These are phyloP conservation scores for Arabidopsis lyrata DNA, from an alignment of 441 rosid species.

Conservation along the genomic window DNA sequence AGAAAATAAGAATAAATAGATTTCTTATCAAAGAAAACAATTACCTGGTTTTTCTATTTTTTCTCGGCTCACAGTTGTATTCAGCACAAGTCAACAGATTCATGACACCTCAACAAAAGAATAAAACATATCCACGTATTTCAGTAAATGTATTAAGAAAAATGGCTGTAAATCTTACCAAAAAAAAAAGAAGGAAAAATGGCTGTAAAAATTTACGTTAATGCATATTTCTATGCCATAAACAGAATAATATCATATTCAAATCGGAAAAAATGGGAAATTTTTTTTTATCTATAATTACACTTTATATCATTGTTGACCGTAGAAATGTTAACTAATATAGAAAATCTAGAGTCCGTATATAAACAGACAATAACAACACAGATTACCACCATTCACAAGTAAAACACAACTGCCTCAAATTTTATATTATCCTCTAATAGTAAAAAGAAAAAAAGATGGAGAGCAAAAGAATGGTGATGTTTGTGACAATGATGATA, in stretches of 20 bases:
- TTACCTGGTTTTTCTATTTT: neutral
- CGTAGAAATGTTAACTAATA: neutral
- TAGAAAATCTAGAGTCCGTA: neutral
- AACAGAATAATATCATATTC: neutral
- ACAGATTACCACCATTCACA: constrained; percentile 11
- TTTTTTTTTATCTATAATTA: neutral
- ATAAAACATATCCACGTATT: neutral
- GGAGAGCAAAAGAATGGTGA: constrained; percentile 31
- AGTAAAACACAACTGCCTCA: neutral
- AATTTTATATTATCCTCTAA: neutral
- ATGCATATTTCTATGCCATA: neutral
- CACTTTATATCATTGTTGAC: neutral
- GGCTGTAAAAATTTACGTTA: no score
- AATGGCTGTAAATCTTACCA: neutral
- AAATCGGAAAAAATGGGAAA: neutral
- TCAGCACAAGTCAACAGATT: neutral
- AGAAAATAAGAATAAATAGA: neutral
- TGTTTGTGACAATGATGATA: constrained; percentile 29
- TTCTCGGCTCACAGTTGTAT: neutral
- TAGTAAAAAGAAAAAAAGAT: no score
- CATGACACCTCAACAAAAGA: neutral
- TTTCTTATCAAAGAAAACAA: no score
- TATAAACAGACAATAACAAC: constrained; percentile 30
- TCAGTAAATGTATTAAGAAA: neutral
- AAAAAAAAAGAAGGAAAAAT: no score